phyloP scores from a whole-genome alignment of 345 rosid genomes.

The Arabis alpina region DNA sequence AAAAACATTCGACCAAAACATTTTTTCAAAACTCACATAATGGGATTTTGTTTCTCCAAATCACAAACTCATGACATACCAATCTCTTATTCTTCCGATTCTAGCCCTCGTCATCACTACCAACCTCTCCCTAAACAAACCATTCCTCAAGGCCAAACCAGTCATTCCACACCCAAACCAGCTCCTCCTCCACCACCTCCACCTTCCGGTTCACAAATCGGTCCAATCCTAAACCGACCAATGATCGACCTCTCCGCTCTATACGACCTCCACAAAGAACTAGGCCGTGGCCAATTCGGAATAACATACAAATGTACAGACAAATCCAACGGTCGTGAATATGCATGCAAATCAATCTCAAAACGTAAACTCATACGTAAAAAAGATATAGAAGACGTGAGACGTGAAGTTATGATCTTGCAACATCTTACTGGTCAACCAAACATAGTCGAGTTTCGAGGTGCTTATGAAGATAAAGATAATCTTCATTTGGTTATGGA shows the following conservation, averaged over 20 bases:
- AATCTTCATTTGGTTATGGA: conserved; percentile 83
- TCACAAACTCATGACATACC: conserved; percentile 55
- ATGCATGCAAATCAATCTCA: conserved; percentile 88
- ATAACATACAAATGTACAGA: conserved; percentile 73
- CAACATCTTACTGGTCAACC: conserved; percentile 91
- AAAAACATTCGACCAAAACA: conserved; percentile 13
- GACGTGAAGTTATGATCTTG: conserved; percentile 74
- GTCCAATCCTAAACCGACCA: conserved; percentile 60
- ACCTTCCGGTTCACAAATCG: conserved; percentile 46
- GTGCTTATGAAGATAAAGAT: conserved; percentile 73
- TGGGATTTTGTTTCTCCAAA: conserved; percentile 60
- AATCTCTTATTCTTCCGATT: conserved; percentile 57
- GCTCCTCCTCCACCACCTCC: conserved; percentile 16
- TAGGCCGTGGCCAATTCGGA: conserved; percentile 89
- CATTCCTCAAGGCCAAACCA: conserved; percentile 9
- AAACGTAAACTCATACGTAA: conserved; percentile 55
- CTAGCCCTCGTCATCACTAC: conserved; percentile 44
- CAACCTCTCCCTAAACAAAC: conserved; percentile 43
- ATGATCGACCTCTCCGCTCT: conserved; percentile 57
- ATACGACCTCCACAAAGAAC: conserved; percentile 65
- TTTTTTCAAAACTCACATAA: conserved; percentile 29
- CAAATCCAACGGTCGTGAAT: conserved; percentile 60
- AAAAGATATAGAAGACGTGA: conserved; percentile 65
- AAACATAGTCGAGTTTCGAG: conserved; percentile 81
- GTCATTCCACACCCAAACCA: conserved; percentile 24